Evolutionary conservation across 192 early-diverging fungal species (phyloP).

Genomic region (Linnemannia exigua): DNA sequence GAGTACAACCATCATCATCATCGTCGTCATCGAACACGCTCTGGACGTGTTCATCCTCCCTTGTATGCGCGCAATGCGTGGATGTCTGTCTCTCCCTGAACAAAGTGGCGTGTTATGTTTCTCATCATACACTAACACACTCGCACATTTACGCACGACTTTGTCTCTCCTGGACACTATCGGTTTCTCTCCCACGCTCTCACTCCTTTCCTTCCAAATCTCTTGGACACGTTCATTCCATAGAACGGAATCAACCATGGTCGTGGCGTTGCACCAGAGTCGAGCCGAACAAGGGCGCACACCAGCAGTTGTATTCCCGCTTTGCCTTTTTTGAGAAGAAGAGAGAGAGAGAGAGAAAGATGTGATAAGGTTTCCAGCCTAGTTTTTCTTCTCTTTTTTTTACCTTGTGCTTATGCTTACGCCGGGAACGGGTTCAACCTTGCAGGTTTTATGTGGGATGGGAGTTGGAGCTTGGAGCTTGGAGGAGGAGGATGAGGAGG

Average conservation of each 20-base stretch:
- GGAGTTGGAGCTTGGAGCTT: neutral
- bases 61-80: no score
- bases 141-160: no score
- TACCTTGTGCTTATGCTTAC: neutral
- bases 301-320: neutral
- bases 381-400: neutral
- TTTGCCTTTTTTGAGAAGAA: neutral
- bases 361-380: slow-evolving; percentile 4
- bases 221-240: neutral
- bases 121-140: no score
- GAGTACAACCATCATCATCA: neutral
- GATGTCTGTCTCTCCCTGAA: neutral
- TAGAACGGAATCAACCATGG: no score
- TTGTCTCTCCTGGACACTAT: neutral
- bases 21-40: no score
- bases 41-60: no score
- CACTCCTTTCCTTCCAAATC: neutral
- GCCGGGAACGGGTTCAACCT: no score
- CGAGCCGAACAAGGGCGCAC: neutral
- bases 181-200: slow-evolving; percentile 1
- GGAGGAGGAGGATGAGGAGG: no score
- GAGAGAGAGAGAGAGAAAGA: no score
- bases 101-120: neutral
- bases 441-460: neutral
- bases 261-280: no score